Conservation (phyloP, 2,329 filamentous ascomycete species). For the Cladosporium sp. region DNA sequence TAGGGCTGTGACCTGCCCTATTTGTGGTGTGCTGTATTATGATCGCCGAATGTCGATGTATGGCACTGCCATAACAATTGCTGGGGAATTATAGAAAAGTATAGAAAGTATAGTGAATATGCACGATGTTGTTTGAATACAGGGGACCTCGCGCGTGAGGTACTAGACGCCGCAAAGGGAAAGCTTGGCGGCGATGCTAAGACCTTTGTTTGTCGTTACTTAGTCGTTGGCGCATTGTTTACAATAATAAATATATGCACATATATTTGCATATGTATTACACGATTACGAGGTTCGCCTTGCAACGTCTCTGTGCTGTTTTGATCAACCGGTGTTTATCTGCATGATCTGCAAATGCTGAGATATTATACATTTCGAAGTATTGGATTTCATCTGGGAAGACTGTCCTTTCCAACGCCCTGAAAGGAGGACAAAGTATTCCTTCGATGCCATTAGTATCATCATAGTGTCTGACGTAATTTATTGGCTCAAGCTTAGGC, state of each 20-base stretch:
- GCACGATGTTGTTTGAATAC: conserved; percentile 7
- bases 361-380: not conserved
- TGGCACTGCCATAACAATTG: conserved; percentile 12
- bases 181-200: conserved; percentile 13
- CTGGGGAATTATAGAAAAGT: not conserved
- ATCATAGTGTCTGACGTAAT: not conserved
- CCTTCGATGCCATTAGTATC: not conserved
- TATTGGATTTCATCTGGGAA: not conserved
- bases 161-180: conserved; percentile 14
- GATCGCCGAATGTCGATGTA: not conserved
- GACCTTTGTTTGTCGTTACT: conserved; percentile 2
- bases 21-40: conserved; percentile 1
- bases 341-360: not conserved
- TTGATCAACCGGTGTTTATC: not conserved
- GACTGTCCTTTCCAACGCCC: not conserved
- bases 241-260: not conserved
- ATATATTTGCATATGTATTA: not conserved
- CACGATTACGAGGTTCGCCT: not conserved
- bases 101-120: not conserved
- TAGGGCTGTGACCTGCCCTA: conserved; percentile 19
- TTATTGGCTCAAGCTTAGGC: not conserved
- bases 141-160: conserved; percentile 3
- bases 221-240: conserved; percentile 2
- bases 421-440: not conserved
- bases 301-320: not conserved